Percentiles rank a stretch among this genome's conserved stretches.
Evolutionary conservation across 2,329 filamentous ascomycete genomes (phyloP).

Genomic region (Xylaria sp.): DNA sequence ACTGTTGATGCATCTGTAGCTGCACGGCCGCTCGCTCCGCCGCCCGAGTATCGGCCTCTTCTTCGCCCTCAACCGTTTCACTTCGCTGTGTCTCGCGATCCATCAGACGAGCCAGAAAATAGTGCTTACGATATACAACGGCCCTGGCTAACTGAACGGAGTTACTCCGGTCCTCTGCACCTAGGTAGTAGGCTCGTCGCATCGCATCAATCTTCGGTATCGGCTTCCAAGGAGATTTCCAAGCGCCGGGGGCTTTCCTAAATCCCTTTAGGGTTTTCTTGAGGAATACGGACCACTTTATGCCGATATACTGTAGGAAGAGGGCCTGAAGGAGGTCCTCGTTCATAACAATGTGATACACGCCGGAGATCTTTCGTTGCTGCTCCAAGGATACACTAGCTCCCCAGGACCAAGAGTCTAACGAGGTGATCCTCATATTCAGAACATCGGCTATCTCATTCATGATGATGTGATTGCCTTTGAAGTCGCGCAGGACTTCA

Average conservation of each 20-base stretch:
- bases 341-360: constrained; percentile 55
- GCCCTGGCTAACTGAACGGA: constrained; percentile 38
- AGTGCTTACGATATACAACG: constrained; percentile 41
- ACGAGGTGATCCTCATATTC: constrained; percentile 51
- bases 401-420: constrained; percentile 53
- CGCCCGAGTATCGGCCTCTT: constrained; percentile 40
- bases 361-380: constrained; percentile 51
- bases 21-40: neutral
- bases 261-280: constrained; percentile 41
- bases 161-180: constrained; percentile 9
- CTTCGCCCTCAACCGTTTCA: constrained; percentile 40
- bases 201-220: constrained; percentile 37
- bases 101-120: constrained; percentile 51
- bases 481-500: constrained; percentile 47
- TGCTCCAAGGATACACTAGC: constrained; percentile 45
- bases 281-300: constrained; percentile 50
- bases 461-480: constrained; percentile 45
- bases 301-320: constrained; percentile 53
- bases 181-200: constrained; percentile 43
- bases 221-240: constrained; percentile 37
- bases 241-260: constrained; percentile 39
- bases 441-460: constrained; percentile 55
- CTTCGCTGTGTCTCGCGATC: constrained; percentile 31
- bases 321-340: constrained; percentile 55
- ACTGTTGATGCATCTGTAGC: neutral